Conservation (phyloP, 306 rosid genomes). For the Prunus armeniaca region DNA sequence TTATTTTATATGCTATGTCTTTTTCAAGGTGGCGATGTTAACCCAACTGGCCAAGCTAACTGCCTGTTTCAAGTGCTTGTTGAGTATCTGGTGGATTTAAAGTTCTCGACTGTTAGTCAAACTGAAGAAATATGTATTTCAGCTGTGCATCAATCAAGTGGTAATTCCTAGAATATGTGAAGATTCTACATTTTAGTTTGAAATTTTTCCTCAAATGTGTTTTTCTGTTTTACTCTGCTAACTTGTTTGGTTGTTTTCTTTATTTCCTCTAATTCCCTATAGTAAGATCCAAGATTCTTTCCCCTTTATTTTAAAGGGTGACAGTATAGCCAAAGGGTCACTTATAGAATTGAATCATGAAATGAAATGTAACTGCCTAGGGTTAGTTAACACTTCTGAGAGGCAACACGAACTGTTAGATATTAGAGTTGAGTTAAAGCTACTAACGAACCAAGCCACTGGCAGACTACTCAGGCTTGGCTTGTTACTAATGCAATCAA, state of each 20-base stretch:
- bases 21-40: conserved; percentile 43
- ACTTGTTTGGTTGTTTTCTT: not conserved
- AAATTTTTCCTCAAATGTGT: not conserved
- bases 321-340: not conserved
- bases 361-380: not conserved
- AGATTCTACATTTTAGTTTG: not conserved
- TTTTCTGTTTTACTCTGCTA: not conserved
- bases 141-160: conserved; percentile 74
- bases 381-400: not conserved
- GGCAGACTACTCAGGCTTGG: not conserved
- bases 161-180: conserved; percentile 40
- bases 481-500: too few relatives aligned
- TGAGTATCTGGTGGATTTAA: conserved; percentile 75
- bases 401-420: not conserved
- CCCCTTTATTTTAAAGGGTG: not conserved
- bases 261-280: not conserved
- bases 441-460: conserved; percentile 3
- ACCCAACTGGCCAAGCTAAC: conserved; percentile 23
- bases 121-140: conserved; percentile 53
- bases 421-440: not conserved
- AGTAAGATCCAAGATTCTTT: not conserved
- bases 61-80: conserved; percentile 63
- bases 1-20: conserved; percentile 21
- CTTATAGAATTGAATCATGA: not conserved
- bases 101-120: conserved; percentile 52